Conservation (phyloP, 495 filamentous ascomycete genomes). For the Podospora pseudopauciseta region DNA sequence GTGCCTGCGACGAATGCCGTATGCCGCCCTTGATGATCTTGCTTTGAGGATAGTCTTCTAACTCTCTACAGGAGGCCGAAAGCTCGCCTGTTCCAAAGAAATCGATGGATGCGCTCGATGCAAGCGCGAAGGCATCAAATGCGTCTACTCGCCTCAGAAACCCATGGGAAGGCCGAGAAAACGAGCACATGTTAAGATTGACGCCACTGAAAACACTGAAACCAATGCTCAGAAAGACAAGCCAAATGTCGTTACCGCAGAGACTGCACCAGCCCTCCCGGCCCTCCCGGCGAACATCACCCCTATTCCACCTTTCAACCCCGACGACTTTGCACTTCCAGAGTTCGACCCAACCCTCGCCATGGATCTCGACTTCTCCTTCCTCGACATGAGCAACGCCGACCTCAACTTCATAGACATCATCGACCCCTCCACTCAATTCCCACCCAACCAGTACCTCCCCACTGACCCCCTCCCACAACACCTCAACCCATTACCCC, state of each 20-base stretch:
- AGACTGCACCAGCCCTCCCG: not conserved
- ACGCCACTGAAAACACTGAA: not conserved
- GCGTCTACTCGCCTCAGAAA: slow-evolving; percentile 59
- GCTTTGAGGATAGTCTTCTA: not conserved
- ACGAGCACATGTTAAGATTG: slow-evolving; percentile 41
- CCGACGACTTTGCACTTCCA: slow-evolving; percentile 11
- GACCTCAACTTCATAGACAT: slow-evolving; percentile 35
- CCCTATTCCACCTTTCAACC: not conserved
- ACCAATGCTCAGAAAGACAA: slow-evolving; percentile 4
- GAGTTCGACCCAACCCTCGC: slow-evolving; percentile 24
- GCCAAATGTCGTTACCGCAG: not conserved
- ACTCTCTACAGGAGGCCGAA: slow-evolving; percentile 47
- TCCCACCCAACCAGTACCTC: not conserved
- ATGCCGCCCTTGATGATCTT: slow-evolving; percentile 28
- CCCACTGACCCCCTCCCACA: not conserved
- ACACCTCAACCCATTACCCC: not conserved
- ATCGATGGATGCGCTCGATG: slow-evolving; percentile 54
- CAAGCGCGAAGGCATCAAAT: slow-evolving; percentile 49
- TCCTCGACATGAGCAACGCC: slow-evolving; percentile 30
- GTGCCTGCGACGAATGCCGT: slow-evolving; percentile 63
- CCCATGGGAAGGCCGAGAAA: slow-evolving; percentile 61
- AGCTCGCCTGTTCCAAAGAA: slow-evolving; percentile 60
- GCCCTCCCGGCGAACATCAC: not conserved
- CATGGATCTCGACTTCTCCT: slow-evolving; percentile 35
- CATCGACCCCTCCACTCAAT: slow-evolving; percentile 18